Base-by-base conservation (phyloP, 805 yeast species). In the Metschnikowia shivogae region DNA sequence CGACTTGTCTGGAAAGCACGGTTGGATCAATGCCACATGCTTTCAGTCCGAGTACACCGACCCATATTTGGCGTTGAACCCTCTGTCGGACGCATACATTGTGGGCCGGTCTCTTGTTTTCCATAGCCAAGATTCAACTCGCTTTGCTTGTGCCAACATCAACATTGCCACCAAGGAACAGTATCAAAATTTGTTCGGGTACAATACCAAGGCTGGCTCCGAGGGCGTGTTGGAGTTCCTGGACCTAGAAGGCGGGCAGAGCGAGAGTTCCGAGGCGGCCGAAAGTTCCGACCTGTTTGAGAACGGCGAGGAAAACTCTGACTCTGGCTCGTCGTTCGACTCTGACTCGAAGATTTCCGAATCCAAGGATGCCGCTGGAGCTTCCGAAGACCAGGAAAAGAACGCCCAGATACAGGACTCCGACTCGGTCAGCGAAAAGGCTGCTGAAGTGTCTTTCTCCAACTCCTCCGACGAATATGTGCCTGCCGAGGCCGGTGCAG, bases 1-100 rank as follows among this genome's bases (percentile, higher is more conserved):
- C 46, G 90, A 84, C 58, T 76, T 84, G 55, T 77, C 86, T 30
- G 92, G 92, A 36, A 84, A 84, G 61, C 89, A 84, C 63, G 92
- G 92, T 10, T 75, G 67, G 65, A 81, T 85, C 57, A 75, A 82
- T 58, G 74, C 86, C 17, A 82, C 87, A 10, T 82, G 88, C 59
- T 82, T 78, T 61, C 84, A 82, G 62, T 68, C 79, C 26, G 70
- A 72, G 47, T 85, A 81, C 60, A 65, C 72, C 47, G 90, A 85
- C 57, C 84, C 82, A 6, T 84, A 74, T 61, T 61, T 85, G 43
- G 81, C 89, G 0, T 73, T 84, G 61, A 73, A 81, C 55, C 76
- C 77, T 31, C 61, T 64, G 39, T 72, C 79, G 38, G 73, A 76
- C 36, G 74, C 86, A n/a, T 78, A 73, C 56, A 70, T 84, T 55